These are phyloP conservation scores for Eucalyptus decipiens DNA, from an alignment of 345 rosid genomes.

Conservation along the genomic window DNA sequence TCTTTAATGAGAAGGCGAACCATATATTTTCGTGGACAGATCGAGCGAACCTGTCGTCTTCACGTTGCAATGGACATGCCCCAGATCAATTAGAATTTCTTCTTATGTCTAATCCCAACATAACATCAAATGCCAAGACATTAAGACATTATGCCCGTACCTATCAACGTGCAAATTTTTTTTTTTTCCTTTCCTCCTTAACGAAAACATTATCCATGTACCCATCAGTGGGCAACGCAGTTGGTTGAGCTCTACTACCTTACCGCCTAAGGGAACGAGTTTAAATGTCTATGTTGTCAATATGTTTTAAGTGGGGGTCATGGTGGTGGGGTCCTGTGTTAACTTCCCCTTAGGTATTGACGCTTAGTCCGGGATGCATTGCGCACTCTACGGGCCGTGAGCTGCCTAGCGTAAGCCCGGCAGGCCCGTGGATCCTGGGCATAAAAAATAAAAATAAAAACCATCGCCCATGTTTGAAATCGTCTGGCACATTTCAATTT, in stretches of 20 bases:
- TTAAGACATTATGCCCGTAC: not conserved
- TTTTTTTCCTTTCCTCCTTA: not conserved
- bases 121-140: not conserved
- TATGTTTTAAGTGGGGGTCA: no score
- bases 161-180: not conserved
- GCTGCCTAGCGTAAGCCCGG: no score
- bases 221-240: rapidly evolving
- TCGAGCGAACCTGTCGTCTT: not conserved
- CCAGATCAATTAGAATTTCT: not conserved
- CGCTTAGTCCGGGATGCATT: no score
- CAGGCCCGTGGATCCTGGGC: no score
- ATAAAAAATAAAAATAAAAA: no score
- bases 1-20: not conserved
- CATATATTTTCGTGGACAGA: not conserved
- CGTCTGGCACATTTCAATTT: not conserved
- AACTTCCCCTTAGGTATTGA: no score
- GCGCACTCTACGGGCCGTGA: no score
- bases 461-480: not conserved
- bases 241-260: no score
- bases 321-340: no score
- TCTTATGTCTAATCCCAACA: not conserved
- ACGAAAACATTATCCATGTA: not conserved
- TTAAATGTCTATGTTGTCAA: no score
- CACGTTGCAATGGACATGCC: not conserved
- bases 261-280: no score